These are phyloP conservation scores for Ustilago loliicola DNA, from an alignment of 1,284 basidiomycete species.

Conservation along the genomic window DNA sequence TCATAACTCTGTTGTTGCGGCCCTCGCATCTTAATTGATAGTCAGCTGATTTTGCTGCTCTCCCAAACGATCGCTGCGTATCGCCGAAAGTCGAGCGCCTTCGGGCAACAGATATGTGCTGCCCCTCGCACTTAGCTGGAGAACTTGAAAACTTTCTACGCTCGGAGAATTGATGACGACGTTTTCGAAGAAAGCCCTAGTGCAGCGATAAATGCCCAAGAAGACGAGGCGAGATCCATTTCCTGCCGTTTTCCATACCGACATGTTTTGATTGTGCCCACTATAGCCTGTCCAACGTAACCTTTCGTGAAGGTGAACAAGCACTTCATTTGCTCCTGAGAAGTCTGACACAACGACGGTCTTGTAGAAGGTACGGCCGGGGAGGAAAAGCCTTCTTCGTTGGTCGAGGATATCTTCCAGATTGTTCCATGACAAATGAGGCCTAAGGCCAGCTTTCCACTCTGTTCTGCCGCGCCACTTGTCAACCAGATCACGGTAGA, in stretches of 20 bases:
- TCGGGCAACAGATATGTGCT: no score
- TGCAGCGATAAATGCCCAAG: not conserved
- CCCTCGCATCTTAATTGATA: no score
- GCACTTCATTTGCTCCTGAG: not conserved
- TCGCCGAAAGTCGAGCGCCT: no score
- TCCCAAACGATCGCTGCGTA: no score
- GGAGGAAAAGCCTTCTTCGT: not conserved
- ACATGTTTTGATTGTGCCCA: not conserved
- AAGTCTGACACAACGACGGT: not conserved
- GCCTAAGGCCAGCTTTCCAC: not conserved
- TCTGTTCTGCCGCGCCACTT: not conserved
- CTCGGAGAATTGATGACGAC: not conserved
- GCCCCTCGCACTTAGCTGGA: no score
- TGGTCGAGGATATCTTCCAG: not conserved
- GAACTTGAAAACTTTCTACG: no score
- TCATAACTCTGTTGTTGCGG: no score
- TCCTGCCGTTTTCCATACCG: not conserved
- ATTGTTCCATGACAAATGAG: not conserved
- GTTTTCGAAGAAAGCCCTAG: not conserved
- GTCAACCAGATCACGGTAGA: not conserved
- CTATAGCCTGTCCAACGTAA: not conserved
- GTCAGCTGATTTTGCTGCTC: no score
- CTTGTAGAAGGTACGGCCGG: not conserved
- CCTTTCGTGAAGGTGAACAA: not conserved
- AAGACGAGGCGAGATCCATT: slow-evolving; percentile 1